Evolutionary conservation across 352 stramenopile genomes (phyloP), one percentile per base, ranked within the genome.

Genomic region (Sclerospora graminicola): DNA sequence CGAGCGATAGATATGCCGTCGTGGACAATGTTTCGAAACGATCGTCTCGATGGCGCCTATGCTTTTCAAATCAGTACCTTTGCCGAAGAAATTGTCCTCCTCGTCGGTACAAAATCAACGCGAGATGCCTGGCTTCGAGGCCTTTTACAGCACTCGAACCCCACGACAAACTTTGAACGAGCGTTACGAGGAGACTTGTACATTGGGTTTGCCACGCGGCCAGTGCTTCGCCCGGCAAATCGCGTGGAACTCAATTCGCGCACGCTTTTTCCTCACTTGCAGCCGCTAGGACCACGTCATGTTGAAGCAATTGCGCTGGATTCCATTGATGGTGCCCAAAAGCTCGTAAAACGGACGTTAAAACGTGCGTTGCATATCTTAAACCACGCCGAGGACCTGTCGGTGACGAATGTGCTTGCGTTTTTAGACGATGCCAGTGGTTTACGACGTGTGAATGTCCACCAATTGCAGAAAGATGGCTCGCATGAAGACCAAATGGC

Each of bases 51-150:
- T 16, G 53, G 66, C 5, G 68, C 58, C 33, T 89, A 73, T 51
- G 72, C 63, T 13, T 49, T 89, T 9, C 65, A 84, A 44, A 74
- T 89, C 45, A 82, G 63, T 30, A 87, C 69, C 13, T 78, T 89
- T 36, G 69, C 69, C 0, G 74, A 89, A 36, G 69, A 89, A 52
- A 80, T 87, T 31, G 57, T 84, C 13, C 42, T 89, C n/a, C 87
- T 72, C 36, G 65, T 87, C 13, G 57, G 62, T 14, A 82, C 67
- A 8, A 61, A 66, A 27, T 74, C 75, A 10, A 66, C 74, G 13
- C 72, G 74, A 15, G 69, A 77, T 46, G 54, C 70, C 13, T 89
- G 77, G 77, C 54, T 89, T 19, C 66, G 65, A 29, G 69, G 77
- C 13, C 47, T 89, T 7, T 32, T 68, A 13, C 69, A 87, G 41